Evolutionary conservation across 1,139 yeast species (phyloP).

Genomic region (Lipomyces yarrowii): DNA sequence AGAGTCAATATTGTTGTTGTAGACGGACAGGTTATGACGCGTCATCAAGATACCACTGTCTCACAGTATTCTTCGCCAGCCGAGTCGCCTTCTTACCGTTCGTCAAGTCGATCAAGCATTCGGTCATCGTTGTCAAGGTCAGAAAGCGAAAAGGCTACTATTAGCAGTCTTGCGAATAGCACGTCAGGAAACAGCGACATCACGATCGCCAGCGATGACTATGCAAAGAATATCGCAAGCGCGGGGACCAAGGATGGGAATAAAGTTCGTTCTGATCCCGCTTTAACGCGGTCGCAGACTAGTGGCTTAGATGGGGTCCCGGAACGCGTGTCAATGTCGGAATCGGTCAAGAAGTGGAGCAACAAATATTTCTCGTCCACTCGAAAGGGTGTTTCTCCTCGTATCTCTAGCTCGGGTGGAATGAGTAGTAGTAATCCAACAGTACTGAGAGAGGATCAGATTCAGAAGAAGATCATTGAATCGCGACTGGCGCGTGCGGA

Average conservation of each 20-base stretch:
- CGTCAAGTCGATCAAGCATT: slow-evolving; percentile 26
- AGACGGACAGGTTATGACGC: slow-evolving; percentile 31
- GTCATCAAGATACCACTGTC: slow-evolving; percentile 13
- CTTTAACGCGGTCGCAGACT: slow-evolving; percentile 6
- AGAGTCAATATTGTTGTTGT: slow-evolving; percentile 33
- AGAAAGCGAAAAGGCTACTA: neutral
- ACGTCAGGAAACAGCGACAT: neutral
- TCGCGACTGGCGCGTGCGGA: slow-evolving; percentile 19
- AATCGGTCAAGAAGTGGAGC: slow-evolving; percentile 29
- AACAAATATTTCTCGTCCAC: slow-evolving; percentile 27
- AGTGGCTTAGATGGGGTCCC: neutral
- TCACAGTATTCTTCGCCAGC: slow-evolving; percentile 15
- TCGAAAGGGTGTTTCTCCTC: slow-evolving; percentile 21
- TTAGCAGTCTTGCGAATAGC: neutral
- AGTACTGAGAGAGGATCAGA: slow-evolving; percentile 15
- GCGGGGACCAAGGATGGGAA: slow-evolving; percentile 11
- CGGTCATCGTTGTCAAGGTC: slow-evolving; percentile 17
- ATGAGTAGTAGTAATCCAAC: slow-evolving; percentile 21
- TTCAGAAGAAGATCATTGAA: slow-evolving; percentile 26
- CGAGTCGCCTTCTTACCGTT: slow-evolving; percentile 14
- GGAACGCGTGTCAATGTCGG: slow-evolving; percentile 24
- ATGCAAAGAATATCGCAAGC: slow-evolving; percentile 8
- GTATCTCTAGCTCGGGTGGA: slow-evolving; percentile 10
- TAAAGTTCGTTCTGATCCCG: slow-evolving; percentile 6
- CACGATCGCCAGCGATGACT: slow-evolving; percentile 12